A percentile compares a stretch with the other conserved stretches of the same genome.
These are phyloP conservation scores for Scutellaria barbata DNA, from an alignment of 257 asterid genomes.

Conservation along the genomic window DNA sequence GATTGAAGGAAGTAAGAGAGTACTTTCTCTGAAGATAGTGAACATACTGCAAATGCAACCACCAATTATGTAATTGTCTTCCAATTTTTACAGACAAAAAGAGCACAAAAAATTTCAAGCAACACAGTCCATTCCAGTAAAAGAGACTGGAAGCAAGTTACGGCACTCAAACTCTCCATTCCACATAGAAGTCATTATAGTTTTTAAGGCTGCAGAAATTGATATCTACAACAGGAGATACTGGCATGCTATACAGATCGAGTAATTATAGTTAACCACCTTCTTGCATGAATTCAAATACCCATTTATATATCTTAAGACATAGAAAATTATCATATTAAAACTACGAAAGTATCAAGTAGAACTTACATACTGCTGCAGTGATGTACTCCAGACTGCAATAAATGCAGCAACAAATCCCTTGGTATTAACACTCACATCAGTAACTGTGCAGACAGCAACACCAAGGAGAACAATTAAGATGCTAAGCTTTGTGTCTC, in stretches of 20 bases:
- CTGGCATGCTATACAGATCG: neutral
- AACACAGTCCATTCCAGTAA: neutral
- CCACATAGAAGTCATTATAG: conserved; percentile 14
- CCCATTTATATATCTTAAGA: conserved; percentile 4
- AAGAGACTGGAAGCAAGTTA: conserved; percentile 14
- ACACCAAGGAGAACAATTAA: conserved; percentile 85
- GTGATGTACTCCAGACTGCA: conserved; percentile 95
- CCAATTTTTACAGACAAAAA: conserved; percentile 32
- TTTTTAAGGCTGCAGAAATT: conserved; percentile 19
- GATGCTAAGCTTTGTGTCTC: conserved; percentile 94
- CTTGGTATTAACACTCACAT: conserved; percentile 86
- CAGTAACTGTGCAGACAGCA: conserved; percentile 93
- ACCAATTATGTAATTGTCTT: conserved; percentile 19
- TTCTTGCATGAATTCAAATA: conserved; percentile 19
- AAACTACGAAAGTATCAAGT: conserved; percentile 25
- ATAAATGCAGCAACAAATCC: conserved; percentile 89
- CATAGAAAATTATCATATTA: conserved; percentile 1
- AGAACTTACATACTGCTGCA: conserved; percentile 94
- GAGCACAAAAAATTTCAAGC: neutral
- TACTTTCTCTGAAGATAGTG: conserved; percentile 95
- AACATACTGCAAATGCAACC: conserved; percentile 77
- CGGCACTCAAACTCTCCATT: conserved; percentile 28
- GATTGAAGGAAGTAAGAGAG: conserved; percentile 92
- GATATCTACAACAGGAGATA: conserved; percentile 16
- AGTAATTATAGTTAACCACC: conserved; percentile 14